Conservation (phyloP, 2,329 filamentous ascomycete genomes). For the Macroventuria anomochaeta region DNA sequence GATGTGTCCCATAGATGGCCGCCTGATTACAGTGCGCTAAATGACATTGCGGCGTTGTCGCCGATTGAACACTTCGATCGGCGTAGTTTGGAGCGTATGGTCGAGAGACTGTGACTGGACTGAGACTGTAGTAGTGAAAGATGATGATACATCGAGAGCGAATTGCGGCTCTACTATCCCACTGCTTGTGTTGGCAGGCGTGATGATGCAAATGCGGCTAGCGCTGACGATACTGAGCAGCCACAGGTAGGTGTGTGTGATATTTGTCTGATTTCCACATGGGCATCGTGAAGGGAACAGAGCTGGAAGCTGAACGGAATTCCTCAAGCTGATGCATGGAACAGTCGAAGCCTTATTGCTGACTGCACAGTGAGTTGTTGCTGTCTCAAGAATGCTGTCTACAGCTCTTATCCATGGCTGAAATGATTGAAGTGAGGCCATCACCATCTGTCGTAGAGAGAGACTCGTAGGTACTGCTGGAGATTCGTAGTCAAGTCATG, state of each 20-base stretch:
- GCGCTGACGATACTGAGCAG: constrained; percentile 2
- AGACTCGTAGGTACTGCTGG: neutral
- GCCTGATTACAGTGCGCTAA: neutral
- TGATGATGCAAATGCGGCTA: neutral
- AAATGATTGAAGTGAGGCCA: neutral
- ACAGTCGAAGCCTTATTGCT: neutral
- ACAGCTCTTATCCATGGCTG: neutral
- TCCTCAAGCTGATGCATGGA: neutral
- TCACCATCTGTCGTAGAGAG: neutral
- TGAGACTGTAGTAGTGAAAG: neutral
- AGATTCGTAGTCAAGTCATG: neutral
- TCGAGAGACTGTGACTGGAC: neutral
- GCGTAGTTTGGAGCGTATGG: too few relatives aligned
- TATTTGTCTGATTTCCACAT: neutral
- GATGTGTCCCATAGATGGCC: neutral
- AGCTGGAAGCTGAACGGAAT: neutral
- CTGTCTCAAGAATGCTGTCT: neutral
- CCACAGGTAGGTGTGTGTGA: neutral
- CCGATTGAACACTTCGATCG: too few relatives aligned
- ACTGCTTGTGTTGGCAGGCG: neutral
- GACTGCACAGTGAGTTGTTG: neutral
- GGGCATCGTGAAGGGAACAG: neutral
- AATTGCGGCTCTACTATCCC: neutral
- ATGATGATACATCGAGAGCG: neutral
- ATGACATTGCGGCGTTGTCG: neutral